phyloP scores from a whole-genome alignment of 2,329 filamentous ascomycete genomes.

The Aureobasidium subglaciale region DNA sequence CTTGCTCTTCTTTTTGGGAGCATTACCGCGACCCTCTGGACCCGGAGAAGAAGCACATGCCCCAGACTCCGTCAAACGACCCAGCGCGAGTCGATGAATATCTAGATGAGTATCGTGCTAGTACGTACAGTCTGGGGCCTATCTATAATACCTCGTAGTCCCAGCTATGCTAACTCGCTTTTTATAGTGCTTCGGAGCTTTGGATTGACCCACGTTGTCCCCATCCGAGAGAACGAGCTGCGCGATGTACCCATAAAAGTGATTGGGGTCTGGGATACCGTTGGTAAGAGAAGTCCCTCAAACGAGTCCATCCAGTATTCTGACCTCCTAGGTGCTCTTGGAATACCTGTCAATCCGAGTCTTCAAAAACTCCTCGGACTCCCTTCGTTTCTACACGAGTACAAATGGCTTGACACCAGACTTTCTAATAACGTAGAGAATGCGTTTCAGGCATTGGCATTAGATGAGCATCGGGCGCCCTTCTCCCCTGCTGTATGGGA shows the following conservation, averaged over 20 bases:
- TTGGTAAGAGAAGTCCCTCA: conserved; percentile 25
- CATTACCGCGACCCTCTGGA: conserved; percentile 15
- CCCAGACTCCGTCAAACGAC: conserved; percentile 11
- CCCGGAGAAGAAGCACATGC: neutral
- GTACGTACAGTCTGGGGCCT: neutral
- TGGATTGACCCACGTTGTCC: conserved; percentile 3
- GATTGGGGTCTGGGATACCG: conserved; percentile 45
- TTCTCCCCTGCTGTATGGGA: conserved; percentile 48
- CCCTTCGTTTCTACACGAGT: conserved; percentile 26
- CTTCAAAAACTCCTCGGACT: conserved; percentile 10
- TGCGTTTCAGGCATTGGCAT: conserved; percentile 49
- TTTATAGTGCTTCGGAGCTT: neutral
- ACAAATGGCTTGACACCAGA: conserved; percentile 30
- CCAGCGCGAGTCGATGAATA: conserved; percentile 13
- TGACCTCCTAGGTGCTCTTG: conserved; percentile 21
- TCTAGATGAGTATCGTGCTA: conserved; percentile 17
- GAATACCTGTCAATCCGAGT: conserved; percentile 30
- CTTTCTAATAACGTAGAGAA: conserved; percentile 38
- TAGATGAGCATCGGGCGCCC: conserved; percentile 46
- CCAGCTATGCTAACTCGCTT: neutral
- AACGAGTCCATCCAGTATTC: neutral
- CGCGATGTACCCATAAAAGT: conserved; percentile 32
- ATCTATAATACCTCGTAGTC: neutral
- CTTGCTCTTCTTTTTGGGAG: conserved; percentile 15
- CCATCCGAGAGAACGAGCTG: conserved; percentile 17